Base-by-base conservation (phyloP, 129 eudicot genomes). In the Solidago caesia region DNA sequence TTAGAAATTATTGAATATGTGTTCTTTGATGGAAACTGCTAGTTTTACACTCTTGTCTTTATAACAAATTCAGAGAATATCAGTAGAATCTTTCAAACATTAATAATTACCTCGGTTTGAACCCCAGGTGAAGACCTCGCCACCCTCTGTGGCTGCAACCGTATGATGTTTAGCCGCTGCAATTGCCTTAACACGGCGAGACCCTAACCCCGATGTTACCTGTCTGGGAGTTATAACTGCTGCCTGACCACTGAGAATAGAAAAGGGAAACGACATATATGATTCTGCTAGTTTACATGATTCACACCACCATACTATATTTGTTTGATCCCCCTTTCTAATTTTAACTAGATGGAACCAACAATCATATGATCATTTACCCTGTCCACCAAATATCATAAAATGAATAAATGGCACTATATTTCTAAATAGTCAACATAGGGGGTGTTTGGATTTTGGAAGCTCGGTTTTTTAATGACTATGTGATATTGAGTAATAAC, bases 141-240 rank as follows among this genome's bases (percentile, higher is more conserved):
- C 99, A 68, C 90, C 85, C 79, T 91, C 97, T 4, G 99, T 95
- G 45, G 90, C 97, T 63, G 89, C 88, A 79, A 89, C 95, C 29
- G 97, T 95, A 85, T 95, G 99, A 82, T 95, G 99, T 83, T 95
- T 95, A 70, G 97, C 99, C 4, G 99, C 99, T 47, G 96, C 97
- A 75, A 95, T 79, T 69, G 95, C 89, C 76, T 80, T 95, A 7
- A 95, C 97, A 42, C 87, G 81, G 25, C 99, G 99, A 69, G 90
- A 85, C 75, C 99, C 99, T 81, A 95, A 84, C 64, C 99, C 99
- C 42, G 89, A 78, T 9, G 83, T 85, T 80, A 95, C 97, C 75
- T 76, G 96, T 51, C 99, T 87, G 5, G 99, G 99, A 79, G 99
- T 95, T 75, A 95, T 95, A 56, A 95, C 95, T 7, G 99, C 99